Evolutionary conservation across 306 rosid species (phyloP).

Genomic region (Urtica urens): DNA sequence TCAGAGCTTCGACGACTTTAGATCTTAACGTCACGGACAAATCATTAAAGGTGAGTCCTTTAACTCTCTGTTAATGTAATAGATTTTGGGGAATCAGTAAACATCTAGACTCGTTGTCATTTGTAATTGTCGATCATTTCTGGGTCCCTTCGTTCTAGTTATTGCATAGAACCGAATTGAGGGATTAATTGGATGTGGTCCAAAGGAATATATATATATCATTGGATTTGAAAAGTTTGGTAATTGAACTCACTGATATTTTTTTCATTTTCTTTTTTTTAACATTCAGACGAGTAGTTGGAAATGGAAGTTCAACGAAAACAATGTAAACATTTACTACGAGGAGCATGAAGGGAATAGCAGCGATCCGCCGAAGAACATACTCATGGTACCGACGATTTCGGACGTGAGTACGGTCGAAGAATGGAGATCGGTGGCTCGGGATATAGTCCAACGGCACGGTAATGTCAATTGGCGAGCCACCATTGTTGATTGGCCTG

Average conservation of each 20-base stretch:
- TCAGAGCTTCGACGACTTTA: constrained; percentile 67
- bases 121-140: background rate
- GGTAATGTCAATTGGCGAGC: constrained; percentile 60
- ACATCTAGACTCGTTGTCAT: background rate
- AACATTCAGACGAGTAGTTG: constrained; percentile 69
- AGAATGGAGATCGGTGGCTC: constrained; percentile 89
- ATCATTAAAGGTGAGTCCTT: constrained; percentile 40
- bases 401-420: constrained; percentile 96
- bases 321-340: constrained; percentile 55
- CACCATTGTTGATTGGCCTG: constrained; percentile 95
- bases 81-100: background rate
- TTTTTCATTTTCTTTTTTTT: constrained; percentile 9
- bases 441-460: constrained; percentile 50
- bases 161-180: background rate
- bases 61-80: background rate
- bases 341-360: constrained; percentile 64
- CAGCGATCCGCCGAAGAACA: constrained; percentile 47
- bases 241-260: constrained; percentile 6
- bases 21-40: constrained; percentile 45
- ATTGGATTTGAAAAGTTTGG: constrained; percentile 1
- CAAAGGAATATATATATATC: background rate
- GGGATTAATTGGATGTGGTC: background rate
- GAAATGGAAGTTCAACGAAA: constrained; percentile 85
- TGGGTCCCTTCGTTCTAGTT: background rate
- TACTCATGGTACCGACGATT: constrained; percentile 82